phyloP scores from a whole-genome alignment of 768 basidiomycete species.

The Pholiota conissans region DNA sequence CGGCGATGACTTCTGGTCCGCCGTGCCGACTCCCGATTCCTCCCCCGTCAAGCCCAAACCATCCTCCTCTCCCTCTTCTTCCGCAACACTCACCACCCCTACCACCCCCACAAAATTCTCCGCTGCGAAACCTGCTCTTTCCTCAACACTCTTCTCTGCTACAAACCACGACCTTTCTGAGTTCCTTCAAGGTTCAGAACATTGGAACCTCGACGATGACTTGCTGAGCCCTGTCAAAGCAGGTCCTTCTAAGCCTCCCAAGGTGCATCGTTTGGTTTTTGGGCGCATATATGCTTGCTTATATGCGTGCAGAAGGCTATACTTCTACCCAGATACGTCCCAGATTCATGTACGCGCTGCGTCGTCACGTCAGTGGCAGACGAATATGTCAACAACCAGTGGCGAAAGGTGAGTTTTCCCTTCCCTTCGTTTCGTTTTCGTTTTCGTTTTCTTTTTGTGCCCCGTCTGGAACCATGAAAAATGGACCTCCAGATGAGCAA shows the following conservation, averaged over 20 bases:
- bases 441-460: not conserved
- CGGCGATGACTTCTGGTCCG: constrained; percentile 52
- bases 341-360: constrained; percentile 54
- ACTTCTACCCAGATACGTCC: constrained; percentile 17
- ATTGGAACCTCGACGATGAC: constrained; percentile 70
- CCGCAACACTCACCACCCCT: constrained; percentile 10
- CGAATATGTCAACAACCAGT: constrained; percentile 24
- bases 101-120: not conserved
- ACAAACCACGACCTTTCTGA: constrained; percentile 43
- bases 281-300: not conserved
- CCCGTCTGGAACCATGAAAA: too few species aligned
- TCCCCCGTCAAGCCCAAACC: constrained; percentile 25
- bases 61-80: constrained; percentile 18
- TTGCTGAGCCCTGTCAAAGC: constrained; percentile 50
- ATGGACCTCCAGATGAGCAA: too few species aligned
- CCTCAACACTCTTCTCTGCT: constrained; percentile 22
- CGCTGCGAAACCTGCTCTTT: too few species aligned
- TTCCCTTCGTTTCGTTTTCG: not conserved
- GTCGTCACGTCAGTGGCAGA: constrained; percentile 48
- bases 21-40: constrained; percentile 35
- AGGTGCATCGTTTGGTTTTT: not conserved
- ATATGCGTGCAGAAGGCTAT: not conserved
- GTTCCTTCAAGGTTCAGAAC: constrained; percentile 65
- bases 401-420: constrained; percentile 40
- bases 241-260: constrained; percentile 15